Evolutionary conservation across 176 grass and related monocot species (phyloP), one percentile per base, ranked within the genome.

Genomic region (Triticum urartu): DNA sequence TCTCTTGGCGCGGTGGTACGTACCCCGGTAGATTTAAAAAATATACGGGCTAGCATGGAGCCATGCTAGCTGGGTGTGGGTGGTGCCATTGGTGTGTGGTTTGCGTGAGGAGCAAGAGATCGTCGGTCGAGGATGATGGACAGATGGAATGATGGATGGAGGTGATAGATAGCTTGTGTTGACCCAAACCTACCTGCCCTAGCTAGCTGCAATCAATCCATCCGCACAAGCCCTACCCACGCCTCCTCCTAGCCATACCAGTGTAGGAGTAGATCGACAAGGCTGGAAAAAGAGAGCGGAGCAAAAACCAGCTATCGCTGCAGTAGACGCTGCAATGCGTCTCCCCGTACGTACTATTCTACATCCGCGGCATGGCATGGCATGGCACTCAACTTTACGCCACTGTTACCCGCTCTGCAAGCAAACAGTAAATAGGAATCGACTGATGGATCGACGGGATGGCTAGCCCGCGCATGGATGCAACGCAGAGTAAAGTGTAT

Each of bases 71-170:
- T 59, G 72, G 24, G n/a, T 75, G 3, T 58, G 72, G 24, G 22
- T 75, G 3, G 64, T 18, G 45, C 12, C 45, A 54, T 54, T 54
- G 50, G 50, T 54, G 50, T 2, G 22, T 7, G n/a, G 59, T 24
- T 83, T 89, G 84, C 92, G 89, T 94, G 84, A 88, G 54, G 84
- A 68, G 64, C 21, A 80, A 84, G 82, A 61, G 78, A 75, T 52
- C 72, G 43, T 18, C 12, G 14, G 48, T 52, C 54, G 54, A 86
- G 7, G 80, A 70, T 70, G 72, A 59, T 85, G 32, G 89, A 91
- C 89, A 87, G 61, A 87, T 42, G 81, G 89, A 91, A 84, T 84
- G 92, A 94, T 89, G 81, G 89, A 85, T 87, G 40, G 83, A 86
- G 48, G 43, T 11, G 26, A 63, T 61, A 15, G 33, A 42, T 82